Conservation (phyloP, 106 monocot genomes). For the Gastrodia elata region DNA sequence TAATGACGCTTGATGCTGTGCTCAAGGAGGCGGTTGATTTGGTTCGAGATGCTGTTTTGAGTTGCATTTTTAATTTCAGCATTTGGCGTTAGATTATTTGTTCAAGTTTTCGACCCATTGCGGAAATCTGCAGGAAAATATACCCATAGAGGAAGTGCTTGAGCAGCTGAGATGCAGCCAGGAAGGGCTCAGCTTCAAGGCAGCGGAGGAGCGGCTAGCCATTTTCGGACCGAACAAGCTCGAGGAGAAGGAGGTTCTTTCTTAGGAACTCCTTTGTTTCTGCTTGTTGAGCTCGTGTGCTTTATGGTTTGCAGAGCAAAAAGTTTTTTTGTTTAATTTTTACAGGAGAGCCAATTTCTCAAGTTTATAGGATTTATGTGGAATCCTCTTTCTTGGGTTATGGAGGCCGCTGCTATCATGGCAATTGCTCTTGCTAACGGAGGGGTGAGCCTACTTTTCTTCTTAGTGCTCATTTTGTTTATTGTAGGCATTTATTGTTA, state of each 20-base stretch:
- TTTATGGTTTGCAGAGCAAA: neutral
- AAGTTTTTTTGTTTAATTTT: neutral
- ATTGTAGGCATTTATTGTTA: neutral
- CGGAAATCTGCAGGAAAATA: constrained; percentile 51
- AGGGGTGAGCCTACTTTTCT: constrained; percentile 42
- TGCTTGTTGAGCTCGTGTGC: neutral
- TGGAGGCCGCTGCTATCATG: constrained; percentile 98
- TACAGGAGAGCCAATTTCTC: constrained; percentile 83
- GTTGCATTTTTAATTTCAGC: neutral
- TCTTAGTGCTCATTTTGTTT: neutral
- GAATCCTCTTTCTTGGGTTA: constrained; percentile 98
- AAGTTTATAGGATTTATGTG: constrained; percentile 99
- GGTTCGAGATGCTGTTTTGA: constrained; percentile 20
- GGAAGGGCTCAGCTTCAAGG: constrained; percentile 62
- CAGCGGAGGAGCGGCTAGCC: constrained; percentile 64
- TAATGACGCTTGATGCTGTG: constrained; percentile 47
- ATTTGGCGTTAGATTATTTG: constrained; percentile 1
- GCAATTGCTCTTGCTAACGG: constrained; percentile 97
- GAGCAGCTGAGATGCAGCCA: constrained; percentile 78
- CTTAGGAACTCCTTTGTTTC: neutral
- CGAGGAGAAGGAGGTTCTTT: constrained; percentile 84
- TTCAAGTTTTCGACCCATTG: neutral
- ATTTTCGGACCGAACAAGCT: constrained; percentile 96
- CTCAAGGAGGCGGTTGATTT: constrained; percentile 70
- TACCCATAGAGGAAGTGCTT: constrained; percentile 87